Evolutionary conservation across 2,329 filamentous ascomycete genomes (phyloP), one percentile per base, ranked within the genome.

Genomic region (Fusarium sp.): DNA sequence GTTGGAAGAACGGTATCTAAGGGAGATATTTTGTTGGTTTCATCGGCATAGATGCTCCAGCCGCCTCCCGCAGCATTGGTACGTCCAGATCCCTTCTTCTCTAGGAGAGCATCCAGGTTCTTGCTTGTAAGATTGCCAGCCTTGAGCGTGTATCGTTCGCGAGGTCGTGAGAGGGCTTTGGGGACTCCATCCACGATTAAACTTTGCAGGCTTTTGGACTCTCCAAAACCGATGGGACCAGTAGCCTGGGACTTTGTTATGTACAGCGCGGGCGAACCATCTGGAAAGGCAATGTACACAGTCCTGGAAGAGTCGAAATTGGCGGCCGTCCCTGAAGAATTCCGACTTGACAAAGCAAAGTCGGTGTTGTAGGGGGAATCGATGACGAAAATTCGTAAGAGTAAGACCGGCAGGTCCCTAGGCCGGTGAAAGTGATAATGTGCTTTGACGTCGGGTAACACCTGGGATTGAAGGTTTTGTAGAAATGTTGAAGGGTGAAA

Each of bases 401-500:
- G 83, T 1, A 92, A 85, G 4, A 96, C 81, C 0, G 91, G 88
- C n/a, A 91, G 82, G 1, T 85, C 83, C 58, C 86, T 84, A 58
- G 91, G 90, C n/a, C 90, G 87, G 70, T 91, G 89, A 65, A 96
- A 87, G 72, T 92, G 90, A 78, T 93, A 96, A 79, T 96, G 92
- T 5, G 91, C 91, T 78, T 96, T 96, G 72, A 94, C 87, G 63
- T 96, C 86, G 1, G 93, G 91, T 1, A 92, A 83, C 16, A 93
- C 86, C 75, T 94, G 90, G 40, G 84, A 83, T 71, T 94, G 91
- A 2, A 97, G 86, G 70, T 90, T 91, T 69, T 88, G 87, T 36
- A 96, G 83, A 77, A 97, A 97, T 0, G 90, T 92, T 4, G 91
- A 88, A 1, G 92, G 91, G 74, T 96, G 92, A 74, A 96, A 92